Percentiles rank a stretch among this genome's conserved stretches.
phyloP scores from a whole-genome alignment of 176 grass and related monocot species.

The Chrysopogon serrulatus region DNA sequence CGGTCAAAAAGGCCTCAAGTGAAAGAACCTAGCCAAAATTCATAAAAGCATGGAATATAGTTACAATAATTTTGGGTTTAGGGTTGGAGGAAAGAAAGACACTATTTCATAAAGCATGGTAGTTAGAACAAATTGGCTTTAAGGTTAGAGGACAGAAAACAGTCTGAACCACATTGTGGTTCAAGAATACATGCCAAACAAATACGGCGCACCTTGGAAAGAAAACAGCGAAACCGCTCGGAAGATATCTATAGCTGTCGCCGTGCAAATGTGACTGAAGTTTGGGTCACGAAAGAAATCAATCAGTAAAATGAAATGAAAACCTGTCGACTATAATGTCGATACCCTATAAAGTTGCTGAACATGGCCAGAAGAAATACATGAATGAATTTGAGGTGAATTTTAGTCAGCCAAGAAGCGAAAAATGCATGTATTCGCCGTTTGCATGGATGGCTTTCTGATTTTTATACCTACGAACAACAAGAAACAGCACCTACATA shows the following conservation, averaged over 20 bases:
- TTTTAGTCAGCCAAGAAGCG: background rate
- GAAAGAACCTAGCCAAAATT: background rate
- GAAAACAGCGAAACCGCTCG: background rate
- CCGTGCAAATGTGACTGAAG: background rate
- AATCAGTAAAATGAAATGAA: background rate
- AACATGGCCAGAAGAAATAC: background rate
- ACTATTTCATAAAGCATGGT: background rate
- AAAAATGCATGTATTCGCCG: background rate
- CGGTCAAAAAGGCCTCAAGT: background rate
- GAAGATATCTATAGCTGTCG: background rate
- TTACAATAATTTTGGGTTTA: background rate
- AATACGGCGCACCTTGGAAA: no score
- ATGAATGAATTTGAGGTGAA: background rate
- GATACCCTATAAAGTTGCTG: background rate
- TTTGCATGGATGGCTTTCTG: background rate
- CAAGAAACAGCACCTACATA: background rate
- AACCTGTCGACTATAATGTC: background rate
- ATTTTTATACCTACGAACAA: background rate
- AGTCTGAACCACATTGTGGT: no score
- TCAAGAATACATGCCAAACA: background rate
- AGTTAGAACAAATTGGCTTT: background rate
- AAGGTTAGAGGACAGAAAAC: background rate
- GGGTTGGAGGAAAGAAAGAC: background rate
- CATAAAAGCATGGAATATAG: background rate
- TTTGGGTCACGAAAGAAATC: background rate